Base-by-base conservation (phyloP, 2,329 filamentous ascomycete species). In the Fusarium floridanum region DNA sequence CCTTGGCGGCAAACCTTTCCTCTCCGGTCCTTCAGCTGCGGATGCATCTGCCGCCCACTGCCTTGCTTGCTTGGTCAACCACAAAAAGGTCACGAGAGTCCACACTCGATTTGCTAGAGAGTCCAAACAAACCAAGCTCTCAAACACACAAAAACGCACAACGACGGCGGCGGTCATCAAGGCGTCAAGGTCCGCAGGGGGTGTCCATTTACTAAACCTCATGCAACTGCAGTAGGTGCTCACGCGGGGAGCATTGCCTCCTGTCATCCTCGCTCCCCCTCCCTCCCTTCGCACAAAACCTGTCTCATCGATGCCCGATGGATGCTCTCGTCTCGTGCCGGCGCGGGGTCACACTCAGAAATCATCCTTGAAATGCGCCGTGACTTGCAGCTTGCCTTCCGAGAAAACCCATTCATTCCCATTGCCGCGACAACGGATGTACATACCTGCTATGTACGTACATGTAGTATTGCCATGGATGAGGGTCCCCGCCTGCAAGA, bases 331-430 rank as follows among this genome's bases (percentile, higher is more conserved):
- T 68, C 24, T 55, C 48, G 27, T 59, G 29, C 29, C 29, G 24
- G 53, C 68, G 68, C 65, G 66, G 65, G 68, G 64, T 56, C 59
- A 60, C 48, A 37, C 62, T 39, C 39, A 61, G 59, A 53, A 20
- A 20, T 50, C 53, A 65, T 71, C 61, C 34, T 41, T 39, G 45
- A 36, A 67, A 67, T 72, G 66, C 69, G 67, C 61, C 48, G 70
- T 53, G 61, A 73, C 67, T 76, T 71, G 68, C 68, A 70, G 66
- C 62, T 66, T 67, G 70, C 65, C 50, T 53, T 72, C 66, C 65
- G 68, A 73, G 61, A 71, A 68, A 64, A 67, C 48, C 41, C 68
- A 67, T 68, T 34, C 32, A 34, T 34, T 34, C 34, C 55, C 43
- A 69, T 68, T 68, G 59, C 63, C 61, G 66, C 53, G 57, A 72